Evolutionary conservation across 2,329 filamentous ascomycete species (phyloP), one percentile per base, ranked within the genome.

Genomic region (Drechslerella stenobrocha): DNA sequence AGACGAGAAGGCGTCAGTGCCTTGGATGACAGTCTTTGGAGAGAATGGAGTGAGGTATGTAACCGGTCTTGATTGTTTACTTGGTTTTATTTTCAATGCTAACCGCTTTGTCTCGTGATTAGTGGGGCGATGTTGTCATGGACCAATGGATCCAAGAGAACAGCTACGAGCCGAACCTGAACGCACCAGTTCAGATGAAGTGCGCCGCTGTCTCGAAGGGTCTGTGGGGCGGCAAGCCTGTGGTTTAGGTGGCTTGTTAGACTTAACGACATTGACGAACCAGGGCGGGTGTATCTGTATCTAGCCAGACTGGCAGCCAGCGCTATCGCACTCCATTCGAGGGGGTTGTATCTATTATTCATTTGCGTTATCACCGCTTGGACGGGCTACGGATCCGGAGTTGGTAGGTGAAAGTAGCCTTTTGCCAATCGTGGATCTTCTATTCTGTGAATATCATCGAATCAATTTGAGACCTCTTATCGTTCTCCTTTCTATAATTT

Each of bases 1-100:
- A 87, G 95, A 74, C 81, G 86, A 71, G 90, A 89, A 73, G 87
- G 63, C 22, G 63, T 67, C 1, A 67, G 63, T 45, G 15, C 26
- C 22, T 52, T 67, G 13, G 63, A 67, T 35, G 55, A 60, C 22
- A 37, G 23, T 30, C 28, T 67, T 18, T 67, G 63, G 63, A 47
- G 63, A 60, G 63, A 67, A 40, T 67, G 63, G 63, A 67, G 63
- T 50, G 63, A 67, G 63, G 63, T 67, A 22, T 32, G 61, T 65
- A 65, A 47, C 13, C 28, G 34, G 9, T 9, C 8, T 42, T 32
- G 15, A 24, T n/a, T 3, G 3, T 37, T 37, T 4, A 37, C 3
- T 37, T 13, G 11, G 4, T 37, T 5, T 3, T 37, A 15, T 13
- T 37, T 13, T 4, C 34, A 13, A 53, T 23, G 35, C 61, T 66